A percentile compares a stretch with the other conserved stretches of the same genome.
phyloP scores from a whole-genome alignment of 768 basidiomycete species.

The Tremella fuciformis region DNA sequence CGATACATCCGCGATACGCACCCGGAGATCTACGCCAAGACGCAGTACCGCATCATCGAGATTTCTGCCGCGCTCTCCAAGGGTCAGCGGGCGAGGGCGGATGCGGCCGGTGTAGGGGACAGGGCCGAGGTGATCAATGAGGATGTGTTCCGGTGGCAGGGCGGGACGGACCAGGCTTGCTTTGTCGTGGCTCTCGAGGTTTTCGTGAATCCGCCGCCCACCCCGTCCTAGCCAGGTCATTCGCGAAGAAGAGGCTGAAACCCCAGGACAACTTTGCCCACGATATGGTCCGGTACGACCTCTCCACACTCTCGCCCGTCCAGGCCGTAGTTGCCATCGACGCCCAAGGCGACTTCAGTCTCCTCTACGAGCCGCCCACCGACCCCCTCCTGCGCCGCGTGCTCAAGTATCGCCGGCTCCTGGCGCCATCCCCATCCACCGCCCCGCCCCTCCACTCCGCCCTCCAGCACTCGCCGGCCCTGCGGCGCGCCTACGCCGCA shows the following conservation, averaged over 20 bases:
- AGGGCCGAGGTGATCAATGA: conserved; percentile 56
- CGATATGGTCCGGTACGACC: conserved; percentile 87
- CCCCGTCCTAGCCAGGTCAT: not conserved
- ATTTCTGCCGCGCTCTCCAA: conserved; percentile 76
- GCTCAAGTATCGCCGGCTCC: conserved; percentile 62
- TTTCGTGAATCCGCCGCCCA: conserved; percentile 60
- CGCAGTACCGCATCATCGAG: conserved; percentile 90
- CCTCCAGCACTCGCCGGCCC: conserved; percentile 38
- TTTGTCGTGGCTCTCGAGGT: conserved; percentile 95
- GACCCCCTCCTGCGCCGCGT: conserved; percentile 81
- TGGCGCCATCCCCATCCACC: conserved; percentile 55
- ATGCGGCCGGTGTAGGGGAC: conserved; percentile 34
- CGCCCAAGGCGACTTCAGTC: conserved; percentile 74
- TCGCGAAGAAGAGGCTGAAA: conserved; percentile 13
- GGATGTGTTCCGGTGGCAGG: conserved; percentile 59
- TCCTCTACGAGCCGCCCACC: conserved; percentile 74
- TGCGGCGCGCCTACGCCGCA: conserved; percentile 65
- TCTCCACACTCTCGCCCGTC: conserved; percentile 71
- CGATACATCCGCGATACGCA: conserved; percentile 71
- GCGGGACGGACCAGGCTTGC: conserved; percentile 78
- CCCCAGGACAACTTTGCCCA: conserved; percentile 91
- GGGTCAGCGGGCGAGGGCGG: conserved; percentile 58
- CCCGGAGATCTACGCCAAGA: conserved; percentile 85
- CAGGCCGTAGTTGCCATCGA: conserved; percentile 81
- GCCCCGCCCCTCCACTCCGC: conserved; percentile 54